Base-by-base conservation (phyloP, 352 stramenopile species). In the Plasmopara halstedii region DNA sequence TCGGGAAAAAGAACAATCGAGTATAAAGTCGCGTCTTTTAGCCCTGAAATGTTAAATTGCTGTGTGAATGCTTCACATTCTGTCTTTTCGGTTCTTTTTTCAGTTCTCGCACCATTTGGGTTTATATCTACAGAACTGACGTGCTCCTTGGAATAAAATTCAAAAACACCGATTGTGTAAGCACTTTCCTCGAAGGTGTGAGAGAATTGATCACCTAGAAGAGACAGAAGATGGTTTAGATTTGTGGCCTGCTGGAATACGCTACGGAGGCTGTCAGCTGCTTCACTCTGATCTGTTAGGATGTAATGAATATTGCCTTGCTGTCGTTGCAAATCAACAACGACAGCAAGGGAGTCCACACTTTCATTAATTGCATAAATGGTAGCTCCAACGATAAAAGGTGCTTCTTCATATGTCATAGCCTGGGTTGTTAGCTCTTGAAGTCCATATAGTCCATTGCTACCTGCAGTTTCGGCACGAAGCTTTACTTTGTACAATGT, bases 231-330 rank as follows among this genome's bases (percentile, higher is more conserved):
- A 13, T 70, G 36, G 0, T 42, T 38, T 19, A 73, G 46, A 36
- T 35, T 80, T 18, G 44, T 63, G 14, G 58, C 58, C 46, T 69
- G 56, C 7, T 67, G 54, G 19, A 73, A 58, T 2, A 56, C 42
- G 13, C 58, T 55, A 18, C 64, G 61, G 20, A 75, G 19, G 7
- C 9, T 61, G 11, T 4, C 2, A 22, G 23, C 15, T 4, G 42
- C 20, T 14, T 27, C 25, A 20, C 10, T 47, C 13, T 32, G 38
- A 5, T 46, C 42, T 4, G 54, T 54, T 17, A 64, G 31, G 14
- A 66, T 27, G n/a, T 85, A 89, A 40, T 89, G 76, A 7, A 88
- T 49, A 21, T 75, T 76, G 2, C 61, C 78, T 43, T 14, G 32
- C 9, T 56, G 26, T 3, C 46, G 56, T 29, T 71, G 50, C 20